Evolutionary conservation across 1,284 basidiomycete genomes (phyloP), one percentile per base, ranked within the genome.

Genomic region (Phellinidium pouzarii): DNA sequence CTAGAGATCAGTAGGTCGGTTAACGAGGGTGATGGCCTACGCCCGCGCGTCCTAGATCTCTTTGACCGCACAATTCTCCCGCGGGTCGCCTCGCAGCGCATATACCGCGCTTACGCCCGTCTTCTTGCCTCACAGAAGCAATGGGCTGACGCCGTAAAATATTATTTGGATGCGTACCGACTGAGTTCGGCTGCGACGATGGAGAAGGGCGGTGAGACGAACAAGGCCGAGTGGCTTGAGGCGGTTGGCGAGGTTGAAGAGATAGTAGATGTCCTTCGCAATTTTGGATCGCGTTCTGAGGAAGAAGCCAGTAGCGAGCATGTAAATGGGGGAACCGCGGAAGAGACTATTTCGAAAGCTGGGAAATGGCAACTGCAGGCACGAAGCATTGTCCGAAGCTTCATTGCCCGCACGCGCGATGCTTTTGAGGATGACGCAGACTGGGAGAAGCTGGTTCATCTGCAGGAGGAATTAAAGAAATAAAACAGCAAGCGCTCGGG

Each of bases 361-460:
- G 77, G 74, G 23, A 82, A 81, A 63, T 97, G 94, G 92, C 77
- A 74, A 65, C 79, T 90, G 65, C 91, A 95, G 69, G 92, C 86
- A 37, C 77, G 87, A 53, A 95, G 91, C 57, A 74, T 98, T 53
- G 80, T 98, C 50, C 75, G 94, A 64, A 87, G 84, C 40, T 98
- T 97, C 66, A 79, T 94, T 69, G 92, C 88, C 2, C 74, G 84
- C 48, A 83, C 84, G 58, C 80, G 73, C 65, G 87, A 86, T 19
- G 58, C 60, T 52, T 97, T 94, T 62, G 89, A 87, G 64, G 91
- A 92, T 53, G 89, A 95, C 67, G 76, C 80, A 1, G 92, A 92
- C 69, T 97, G 89, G 84, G 70, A 74, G 40, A 72, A 74, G 59
- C 72, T 98, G 60, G 74, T 76, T 59, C 80, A 68, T 52, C 63